Percentiles rank a stretch among this genome's conserved stretches.
Evolutionary conservation across 306 rosid species (phyloP).

Genomic region (Cucurbita pepo): DNA sequence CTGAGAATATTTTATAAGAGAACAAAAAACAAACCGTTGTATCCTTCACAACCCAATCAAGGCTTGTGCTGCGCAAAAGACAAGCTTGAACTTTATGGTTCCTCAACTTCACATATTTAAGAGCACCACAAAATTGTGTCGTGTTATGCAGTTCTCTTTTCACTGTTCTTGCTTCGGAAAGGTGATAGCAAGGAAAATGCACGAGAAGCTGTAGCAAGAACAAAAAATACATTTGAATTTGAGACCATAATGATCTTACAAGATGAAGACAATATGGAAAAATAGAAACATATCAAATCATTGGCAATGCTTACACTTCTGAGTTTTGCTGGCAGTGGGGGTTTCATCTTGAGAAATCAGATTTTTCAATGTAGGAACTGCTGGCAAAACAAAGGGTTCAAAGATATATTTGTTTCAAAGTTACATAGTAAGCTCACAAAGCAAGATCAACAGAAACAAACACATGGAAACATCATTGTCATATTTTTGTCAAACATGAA

Average conservation of each 20-base stretch:
- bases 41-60: neutral
- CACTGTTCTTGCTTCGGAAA: conserved; percentile 75
- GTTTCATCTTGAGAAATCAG: conserved; percentile 80
- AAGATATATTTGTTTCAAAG: too few relatives aligned
- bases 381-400: conserved; percentile 6
- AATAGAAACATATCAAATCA: conserved; percentile 1
- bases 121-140: conserved; percentile 7
- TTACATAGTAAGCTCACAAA: neutral
- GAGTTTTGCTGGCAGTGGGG: conserved; percentile 41
- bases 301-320: conserved; percentile 50
- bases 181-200: conserved; percentile 84
- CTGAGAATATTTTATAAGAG: neutral
- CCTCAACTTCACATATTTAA: conserved; percentile 2
- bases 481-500: neutral
- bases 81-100: neutral
- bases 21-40: neutral
- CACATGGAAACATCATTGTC: neutral
- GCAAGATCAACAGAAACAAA: neutral
- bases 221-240: conserved; percentile 5
- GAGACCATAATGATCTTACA: neutral
- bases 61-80: neutral
- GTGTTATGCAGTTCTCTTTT: conserved; percentile 42
- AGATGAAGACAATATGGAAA: neutral
- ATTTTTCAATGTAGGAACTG: conserved; percentile 77
- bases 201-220: conserved; percentile 52